A percentile compares a stretch with the other conserved stretches of the same genome.
Evolutionary conservation across 768 basidiomycete species (phyloP).

Genomic region (Phlebiopsis gigantea): DNA sequence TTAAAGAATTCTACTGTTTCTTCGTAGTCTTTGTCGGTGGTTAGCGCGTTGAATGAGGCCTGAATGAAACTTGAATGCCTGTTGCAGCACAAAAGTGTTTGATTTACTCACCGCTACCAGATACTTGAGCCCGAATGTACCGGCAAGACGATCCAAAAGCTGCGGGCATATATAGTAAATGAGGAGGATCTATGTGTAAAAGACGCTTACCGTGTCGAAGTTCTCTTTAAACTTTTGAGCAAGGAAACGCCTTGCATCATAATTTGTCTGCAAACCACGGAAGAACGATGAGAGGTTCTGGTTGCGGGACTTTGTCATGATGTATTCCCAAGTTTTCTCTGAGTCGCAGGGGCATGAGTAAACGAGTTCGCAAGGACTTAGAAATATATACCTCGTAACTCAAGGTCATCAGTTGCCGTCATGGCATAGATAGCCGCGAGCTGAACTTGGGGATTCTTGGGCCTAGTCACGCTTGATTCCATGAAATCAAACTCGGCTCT

Average conservation of each 20-base stretch:
- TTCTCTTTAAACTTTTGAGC: conserved; percentile 36
- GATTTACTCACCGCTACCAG: conserved; percentile 49
- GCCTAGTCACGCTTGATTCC: conserved; percentile 61
- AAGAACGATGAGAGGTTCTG: conserved; percentile 32
- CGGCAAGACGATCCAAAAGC: conserved; percentile 63
- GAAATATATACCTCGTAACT: conserved; percentile 23
- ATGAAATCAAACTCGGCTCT: conserved; percentile 68
- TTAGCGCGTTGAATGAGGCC: conserved; percentile 33
- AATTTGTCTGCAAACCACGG: conserved; percentile 32
- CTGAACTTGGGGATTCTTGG: conserved; percentile 68
- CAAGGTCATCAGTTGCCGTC: conserved; percentile 31
- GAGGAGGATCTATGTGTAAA: no score
- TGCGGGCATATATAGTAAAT: not conserved
- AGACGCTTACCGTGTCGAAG: conserved; percentile 26
- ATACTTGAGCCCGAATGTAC: conserved; percentile 53
- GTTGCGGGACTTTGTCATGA: conserved; percentile 24
- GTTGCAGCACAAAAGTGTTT: not conserved
- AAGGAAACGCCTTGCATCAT: conserved; percentile 29
- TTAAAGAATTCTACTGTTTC: conserved; percentile 69
- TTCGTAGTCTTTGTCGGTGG: conserved; percentile 63
- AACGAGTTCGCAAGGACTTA: not conserved
- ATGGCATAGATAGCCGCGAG: conserved; percentile 59
- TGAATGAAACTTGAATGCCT: not conserved
- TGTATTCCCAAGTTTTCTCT: conserved; percentile 37
- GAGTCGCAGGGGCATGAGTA: not conserved